phyloP scores from a whole-genome alignment of 2,329 filamentous ascomycete species.

The Teratosphaeria zuluensis region DNA sequence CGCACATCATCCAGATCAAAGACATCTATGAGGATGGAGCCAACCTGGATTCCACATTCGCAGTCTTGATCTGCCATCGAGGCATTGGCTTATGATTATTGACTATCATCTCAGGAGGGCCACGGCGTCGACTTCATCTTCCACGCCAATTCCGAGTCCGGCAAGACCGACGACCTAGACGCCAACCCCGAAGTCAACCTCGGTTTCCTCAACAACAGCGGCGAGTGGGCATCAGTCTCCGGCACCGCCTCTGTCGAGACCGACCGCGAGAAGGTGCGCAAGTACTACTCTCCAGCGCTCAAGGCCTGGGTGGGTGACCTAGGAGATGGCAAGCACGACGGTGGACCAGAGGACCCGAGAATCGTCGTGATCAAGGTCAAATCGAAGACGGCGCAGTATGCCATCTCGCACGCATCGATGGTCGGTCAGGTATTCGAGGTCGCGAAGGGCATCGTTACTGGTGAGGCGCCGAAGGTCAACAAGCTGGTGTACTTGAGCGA shows the following conservation, averaged over 20 bases:
- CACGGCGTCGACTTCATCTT: constrained; percentile 76
- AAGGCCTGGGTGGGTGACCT: constrained; percentile 84
- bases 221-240: constrained; percentile 82
- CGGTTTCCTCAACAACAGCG: constrained; percentile 58
- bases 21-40: too few species aligned
- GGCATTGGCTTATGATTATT: constrained; percentile 1
- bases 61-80: not conserved
- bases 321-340: constrained; percentile 73
- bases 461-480: constrained; percentile 62
- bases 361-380: constrained; percentile 73
- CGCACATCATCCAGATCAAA: not conserved
- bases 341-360: constrained; percentile 68
- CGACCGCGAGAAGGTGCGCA: constrained; percentile 57
- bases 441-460: constrained; percentile 64
- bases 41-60: not conserved
- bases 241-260: constrained; percentile 61
- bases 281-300: constrained; percentile 63
- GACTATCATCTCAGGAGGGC: constrained; percentile 48
- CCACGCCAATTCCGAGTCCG: constrained; percentile 82
- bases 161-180: constrained; percentile 74
- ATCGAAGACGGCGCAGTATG: constrained; percentile 63
- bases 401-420: constrained; percentile 36
- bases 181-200: constrained; percentile 68
- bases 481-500: constrained; percentile 64
- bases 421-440: constrained; percentile 55